Base-by-base conservation (phyloP, 1,284 basidiomycete species). In the Quambalaria eucalypti region DNA sequence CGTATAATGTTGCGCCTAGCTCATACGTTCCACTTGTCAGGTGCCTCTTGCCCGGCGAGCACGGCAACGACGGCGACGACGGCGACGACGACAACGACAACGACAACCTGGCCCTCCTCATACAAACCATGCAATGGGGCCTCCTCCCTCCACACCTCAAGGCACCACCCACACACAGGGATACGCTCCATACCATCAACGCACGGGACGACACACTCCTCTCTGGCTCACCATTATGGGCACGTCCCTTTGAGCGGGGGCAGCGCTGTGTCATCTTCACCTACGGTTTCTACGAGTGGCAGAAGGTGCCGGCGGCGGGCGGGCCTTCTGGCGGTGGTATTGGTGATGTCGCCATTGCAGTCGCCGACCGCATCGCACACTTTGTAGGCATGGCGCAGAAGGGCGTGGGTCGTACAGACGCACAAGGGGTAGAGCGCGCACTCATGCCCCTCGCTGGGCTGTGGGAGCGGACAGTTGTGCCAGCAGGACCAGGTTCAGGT, bases 381-480 rank as follows among this genome's bases (percentile, higher is more conserved):
- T 42, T 95, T 91, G 77, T 96, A 86, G 75, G 92, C 90, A 78
- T 96, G 92, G 87, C 48, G 2, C 54, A 61, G 10, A 33, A 31
- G 0, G 71, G 71, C 2, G 53, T 49, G 1, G 71, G 71, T 0
- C 79, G 88, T 51, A 86, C 86, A 69, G 86, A 85, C 46, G 85
- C 84, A 62, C 80, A 65, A 6, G 74, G 84, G 14, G 85, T 87
- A 59, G 67, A 69, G 47, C 82, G 82, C 2, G 80, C 79, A 30
- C 67, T 93, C 2, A 84, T 96, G 82, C 82, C 90, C 30, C 80
- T 96, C 69, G 92, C 92, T 0, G 92, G 90, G 0, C 77, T 96
- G 0, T 96, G 87, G 71, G 91, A 95, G 61, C 81, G 79, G 40
- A 84, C 83, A 5, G n/a, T n/a, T n/a, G 77, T 80, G 5, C 81